Conservation (phyloP, 805 yeast species). For the Candida gorgasii region DNA sequence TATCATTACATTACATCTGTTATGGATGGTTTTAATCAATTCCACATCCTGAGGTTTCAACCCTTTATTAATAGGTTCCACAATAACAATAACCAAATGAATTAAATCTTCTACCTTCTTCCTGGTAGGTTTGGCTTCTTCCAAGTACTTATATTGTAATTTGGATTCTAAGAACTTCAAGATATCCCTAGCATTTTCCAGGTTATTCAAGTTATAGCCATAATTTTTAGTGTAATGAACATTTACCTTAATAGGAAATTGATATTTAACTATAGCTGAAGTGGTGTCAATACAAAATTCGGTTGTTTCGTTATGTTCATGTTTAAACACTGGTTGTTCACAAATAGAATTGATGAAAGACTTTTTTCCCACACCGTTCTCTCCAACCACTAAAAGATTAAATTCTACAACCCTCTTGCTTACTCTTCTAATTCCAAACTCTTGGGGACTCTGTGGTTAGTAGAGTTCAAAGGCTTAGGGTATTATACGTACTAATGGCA, state of each 20-base stretch:
- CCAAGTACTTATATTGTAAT: slow-evolving; percentile 11
- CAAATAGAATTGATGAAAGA: slow-evolving; percentile 79
- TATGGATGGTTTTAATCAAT: slow-evolving; percentile 11
- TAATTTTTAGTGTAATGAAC: slow-evolving; percentile 25
- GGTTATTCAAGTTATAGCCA: slow-evolving; percentile 25
- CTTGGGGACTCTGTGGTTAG: slow-evolving; percentile 10
- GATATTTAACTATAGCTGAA: slow-evolving; percentile 16
- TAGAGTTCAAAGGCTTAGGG: no score
- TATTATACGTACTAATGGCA: slow-evolving; percentile 10
- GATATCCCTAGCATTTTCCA: slow-evolving; percentile 14
- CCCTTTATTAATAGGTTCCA: slow-evolving; percentile 12
- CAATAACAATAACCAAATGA: slow-evolving; percentile 13
- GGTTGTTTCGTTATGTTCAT: background rate
- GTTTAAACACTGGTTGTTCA: slow-evolving; percentile 31
- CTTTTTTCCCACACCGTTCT: slow-evolving; percentile 58
- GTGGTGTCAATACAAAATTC: slow-evolving; percentile 1
- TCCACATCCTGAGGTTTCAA: slow-evolving; percentile 14
- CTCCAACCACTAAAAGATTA: slow-evolving; percentile 36
- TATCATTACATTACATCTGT: slow-evolving; percentile 14
- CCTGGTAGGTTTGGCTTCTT: slow-evolving; percentile 15
- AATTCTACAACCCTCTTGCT: slow-evolving; percentile 17
- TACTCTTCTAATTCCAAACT: slow-evolving; percentile 12
- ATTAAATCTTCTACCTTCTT: slow-evolving; percentile 12
- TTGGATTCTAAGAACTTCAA: slow-evolving; percentile 11
- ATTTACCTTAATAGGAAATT: slow-evolving; percentile 21